These are phyloP conservation scores for Hordeum marinum DNA, from an alignment of 176 grass and related monocot genomes.

Conservation along the genomic window DNA sequence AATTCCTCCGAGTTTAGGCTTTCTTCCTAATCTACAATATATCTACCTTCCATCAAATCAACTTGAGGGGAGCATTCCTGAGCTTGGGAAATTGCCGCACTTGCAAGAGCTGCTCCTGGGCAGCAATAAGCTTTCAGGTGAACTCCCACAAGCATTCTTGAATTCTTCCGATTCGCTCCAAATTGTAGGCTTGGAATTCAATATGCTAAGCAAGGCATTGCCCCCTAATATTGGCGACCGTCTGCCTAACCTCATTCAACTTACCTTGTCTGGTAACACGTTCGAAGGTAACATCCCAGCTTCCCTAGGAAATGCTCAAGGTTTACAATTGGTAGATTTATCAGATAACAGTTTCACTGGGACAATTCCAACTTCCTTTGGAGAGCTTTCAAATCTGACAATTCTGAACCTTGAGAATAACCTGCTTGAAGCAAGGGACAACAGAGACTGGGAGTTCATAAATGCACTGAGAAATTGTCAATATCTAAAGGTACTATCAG, in stretches of 20 bases:
- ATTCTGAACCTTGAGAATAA: neutral
- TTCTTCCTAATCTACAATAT: neutral
- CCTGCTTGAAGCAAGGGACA: conserved; percentile 6
- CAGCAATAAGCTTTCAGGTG: neutral
- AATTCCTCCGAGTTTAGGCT: neutral
- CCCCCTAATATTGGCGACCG: conserved; percentile 1
- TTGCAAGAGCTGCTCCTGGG: accelerated
- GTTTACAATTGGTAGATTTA: conserved; percentile 12
- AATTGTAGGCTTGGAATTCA: neutral
- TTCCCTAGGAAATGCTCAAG: conserved; percentile 14
- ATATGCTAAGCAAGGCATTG: conserved; percentile 6
- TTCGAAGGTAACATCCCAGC: conserved; percentile 25
- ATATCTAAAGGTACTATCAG: neutral
- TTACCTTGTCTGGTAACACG: neutral
- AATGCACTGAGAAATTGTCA: neutral
- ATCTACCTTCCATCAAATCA: neutral
- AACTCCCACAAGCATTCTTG: neutral
- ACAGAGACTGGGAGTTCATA: conserved; percentile 23
- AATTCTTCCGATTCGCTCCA: neutral
- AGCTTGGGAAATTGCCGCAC: neutral
- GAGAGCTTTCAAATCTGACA: neutral
- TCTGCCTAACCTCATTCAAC: neutral
- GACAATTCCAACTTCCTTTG: conserved; percentile 3
- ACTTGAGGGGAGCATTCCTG: neutral
- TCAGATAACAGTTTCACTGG: neutral